These are phyloP conservation scores for Acanthamoeba castellanii DNA, from an alignment of 208 protist genomes.

Conservation along the genomic window DNA sequence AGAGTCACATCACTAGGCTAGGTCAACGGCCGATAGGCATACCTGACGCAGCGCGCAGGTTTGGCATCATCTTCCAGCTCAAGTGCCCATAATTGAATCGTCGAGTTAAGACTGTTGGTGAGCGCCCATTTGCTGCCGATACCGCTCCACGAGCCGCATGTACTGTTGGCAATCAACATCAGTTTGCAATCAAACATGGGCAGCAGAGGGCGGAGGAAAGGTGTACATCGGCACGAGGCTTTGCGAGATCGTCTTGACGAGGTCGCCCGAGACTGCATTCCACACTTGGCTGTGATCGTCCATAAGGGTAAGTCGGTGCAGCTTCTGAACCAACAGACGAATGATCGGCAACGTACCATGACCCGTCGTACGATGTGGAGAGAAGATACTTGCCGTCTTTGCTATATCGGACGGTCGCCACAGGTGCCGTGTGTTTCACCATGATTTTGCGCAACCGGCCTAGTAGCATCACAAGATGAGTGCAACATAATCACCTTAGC, in stretches of 20 bases:
- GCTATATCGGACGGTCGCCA: slow-evolving; percentile 27
- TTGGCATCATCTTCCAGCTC: not conserved
- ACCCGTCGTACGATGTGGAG: slow-evolving; percentile 10
- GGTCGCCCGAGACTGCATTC: not conserved
- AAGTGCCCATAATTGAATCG: not conserved
- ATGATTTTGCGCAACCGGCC: not conserved
- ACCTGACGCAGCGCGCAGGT: slow-evolving; percentile 1
- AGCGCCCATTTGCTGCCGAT: not conserved
- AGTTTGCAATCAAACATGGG: not conserved
- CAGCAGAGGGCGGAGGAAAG: not conserved
- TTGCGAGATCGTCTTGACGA: not conserved
- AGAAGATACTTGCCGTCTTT: not conserved
- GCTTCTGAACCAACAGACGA: not conserved
- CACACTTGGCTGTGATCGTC: not conserved
- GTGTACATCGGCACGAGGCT: not conserved
- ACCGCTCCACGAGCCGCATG: slow-evolving; percentile 42
- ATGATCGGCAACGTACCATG: not conserved
- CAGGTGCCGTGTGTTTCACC: not conserved
- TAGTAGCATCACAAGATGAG: not conserved
- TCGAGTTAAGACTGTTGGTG: not conserved
- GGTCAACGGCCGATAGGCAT: not conserved
- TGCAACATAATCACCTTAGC: no score
- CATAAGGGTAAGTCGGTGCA: not conserved
- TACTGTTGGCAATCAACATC: not conserved
- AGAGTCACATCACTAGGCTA: not conserved